Base-by-base conservation (phyloP, 2,329 filamentous ascomycete genomes). In the Phoma sp. region DNA sequence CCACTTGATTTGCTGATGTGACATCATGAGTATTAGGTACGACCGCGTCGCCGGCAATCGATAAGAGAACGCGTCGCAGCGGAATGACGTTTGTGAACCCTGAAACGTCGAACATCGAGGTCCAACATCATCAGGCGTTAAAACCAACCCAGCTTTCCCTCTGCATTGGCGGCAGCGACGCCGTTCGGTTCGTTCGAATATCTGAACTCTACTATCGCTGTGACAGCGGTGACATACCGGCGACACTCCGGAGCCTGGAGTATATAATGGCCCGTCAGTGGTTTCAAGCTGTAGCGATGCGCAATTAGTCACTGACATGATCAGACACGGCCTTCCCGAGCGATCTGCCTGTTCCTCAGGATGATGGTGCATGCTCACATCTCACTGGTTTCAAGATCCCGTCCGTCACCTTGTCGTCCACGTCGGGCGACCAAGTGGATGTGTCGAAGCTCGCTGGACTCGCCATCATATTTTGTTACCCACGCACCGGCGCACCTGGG, bases 401-500 rank as follows among this genome's bases (percentile, higher is more conserved):
- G 6, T 67, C 71, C n/a, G 45, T 76, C 30, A 53, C 64, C 4
- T 60, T 78, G 9, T 61, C 64, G 4, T 67, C 72, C 12, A 76
- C 76, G 14, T 67, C 71, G 25, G 64, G 69, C 42, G 42, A 42
- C 15, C 29, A 26, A 40, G 58, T 65, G 30, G 64, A 76, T 42
- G 60, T 75, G 18, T 74, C 75, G 10, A 64, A 65, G 7, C 68
- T 77, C 17, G 33, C 68, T 12, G 72, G 73, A 30, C 67, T 77
- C 14, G 75, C 66, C 17, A 72, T 80, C 34, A 40, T 78, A 42
- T 79, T 80, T 66, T 76, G 68, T 68, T 78, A 77, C 60, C 76
- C 76, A 7, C 74, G 73, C 28, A 76, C 74, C 33, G 74, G 67
- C 28, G 75, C 69, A 2, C 75, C 73, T 11, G 64, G 71, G 53